Conservation (phyloP, 169 alveolate genomes). For the Plasmodium blacklocki region DNA sequence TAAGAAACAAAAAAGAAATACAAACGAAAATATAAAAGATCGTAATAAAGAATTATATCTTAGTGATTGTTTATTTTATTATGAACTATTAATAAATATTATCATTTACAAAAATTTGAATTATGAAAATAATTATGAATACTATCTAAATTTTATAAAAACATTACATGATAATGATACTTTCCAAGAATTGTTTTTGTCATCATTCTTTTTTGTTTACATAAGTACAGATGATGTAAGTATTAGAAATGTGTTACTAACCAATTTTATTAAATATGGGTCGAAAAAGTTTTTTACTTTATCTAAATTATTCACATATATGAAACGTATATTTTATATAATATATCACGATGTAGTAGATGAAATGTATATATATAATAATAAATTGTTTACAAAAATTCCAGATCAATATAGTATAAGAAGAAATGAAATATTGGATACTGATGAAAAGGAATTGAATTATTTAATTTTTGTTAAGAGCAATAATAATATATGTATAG, state of each 20-base stretch:
- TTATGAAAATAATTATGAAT: constrained; percentile 71
- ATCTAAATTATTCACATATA: constrained; percentile 10
- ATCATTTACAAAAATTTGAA: constrained; percentile 42
- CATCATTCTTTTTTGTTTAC: constrained; percentile 64
- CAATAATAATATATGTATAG: constrained; percentile 42
- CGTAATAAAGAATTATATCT: not conserved
- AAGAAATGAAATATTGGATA: too few species aligned
- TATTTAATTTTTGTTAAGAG: constrained; percentile 25
- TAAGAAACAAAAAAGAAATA: constrained; percentile 35
- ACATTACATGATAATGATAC: constrained; percentile 22
- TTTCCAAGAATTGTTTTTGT: constrained; percentile 44
- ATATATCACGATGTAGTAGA: constrained; percentile 28
- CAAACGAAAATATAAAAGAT: constrained; percentile 10
- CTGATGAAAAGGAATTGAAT: constrained; percentile 6
- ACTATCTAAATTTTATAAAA: constrained; percentile 47
- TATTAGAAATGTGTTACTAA: constrained; percentile 22
- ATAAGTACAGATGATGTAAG: constrained; percentile 35
- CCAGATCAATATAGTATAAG: not conserved
- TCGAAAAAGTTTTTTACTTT: constrained; percentile 43
- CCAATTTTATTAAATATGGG: constrained; percentile 51
- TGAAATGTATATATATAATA: constrained; percentile 37
- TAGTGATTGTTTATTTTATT: constrained; percentile 52
- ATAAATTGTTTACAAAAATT: constrained; percentile 13
- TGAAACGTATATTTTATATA: constrained; percentile 19
- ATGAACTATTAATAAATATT: constrained; percentile 45